Percentiles rank a stretch among this genome's conserved stretches.
Evolutionary conservation across 2,329 filamentous ascomycete genomes (phyloP).

Genomic region (Fusarium armeniacum): DNA sequence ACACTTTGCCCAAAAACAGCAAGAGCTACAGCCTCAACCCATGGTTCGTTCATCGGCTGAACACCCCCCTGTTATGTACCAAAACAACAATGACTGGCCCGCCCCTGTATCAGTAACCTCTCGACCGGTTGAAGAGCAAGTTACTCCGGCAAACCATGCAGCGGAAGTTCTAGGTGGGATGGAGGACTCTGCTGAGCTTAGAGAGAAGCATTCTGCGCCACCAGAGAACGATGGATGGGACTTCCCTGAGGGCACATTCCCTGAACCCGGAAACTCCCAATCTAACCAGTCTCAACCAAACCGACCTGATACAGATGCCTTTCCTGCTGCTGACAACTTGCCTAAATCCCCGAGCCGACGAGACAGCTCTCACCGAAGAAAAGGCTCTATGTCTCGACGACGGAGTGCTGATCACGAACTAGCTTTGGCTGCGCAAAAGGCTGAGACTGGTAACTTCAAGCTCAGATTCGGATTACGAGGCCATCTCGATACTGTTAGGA

Average conservation of each 20-base stretch:
- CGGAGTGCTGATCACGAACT: slow-evolving; percentile 77
- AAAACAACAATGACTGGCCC: slow-evolving; percentile 55
- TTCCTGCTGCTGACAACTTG: slow-evolving; percentile 83
- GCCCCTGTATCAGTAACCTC: slow-evolving; percentile 53
- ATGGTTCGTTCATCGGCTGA: slow-evolving; percentile 69
- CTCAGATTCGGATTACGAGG: slow-evolving; percentile 92
- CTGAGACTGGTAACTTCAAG: slow-evolving; percentile 85
- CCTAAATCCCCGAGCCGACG: slow-evolving; percentile 84
- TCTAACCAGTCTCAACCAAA: slow-evolving; percentile 64
- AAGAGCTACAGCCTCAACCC: slow-evolving; percentile 62
- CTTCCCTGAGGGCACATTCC: slow-evolving; percentile 83
- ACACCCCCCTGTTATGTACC: slow-evolving; percentile 59
- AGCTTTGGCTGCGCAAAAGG: slow-evolving; percentile 67
- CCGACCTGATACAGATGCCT: slow-evolving; percentile 88
- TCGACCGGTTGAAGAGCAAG: slow-evolving; percentile 54
- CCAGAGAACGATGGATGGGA: slow-evolving; percentile 86
- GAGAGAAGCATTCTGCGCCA: slow-evolving; percentile 61
- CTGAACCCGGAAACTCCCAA: slow-evolving; percentile 66
- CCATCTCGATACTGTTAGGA: slow-evolving; percentile 92
- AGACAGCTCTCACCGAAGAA: slow-evolving; percentile 79
- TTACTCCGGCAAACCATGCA: slow-evolving; percentile 55
- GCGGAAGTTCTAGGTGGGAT: slow-evolving; percentile 57
- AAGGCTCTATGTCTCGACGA: slow-evolving; percentile 81
- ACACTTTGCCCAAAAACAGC: slow-evolving; percentile 53
- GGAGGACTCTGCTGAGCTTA: slow-evolving; percentile 59